Evolutionary conservation across 306 rosid species (phyloP).

Genomic region (Begonia fuchsioides): DNA sequence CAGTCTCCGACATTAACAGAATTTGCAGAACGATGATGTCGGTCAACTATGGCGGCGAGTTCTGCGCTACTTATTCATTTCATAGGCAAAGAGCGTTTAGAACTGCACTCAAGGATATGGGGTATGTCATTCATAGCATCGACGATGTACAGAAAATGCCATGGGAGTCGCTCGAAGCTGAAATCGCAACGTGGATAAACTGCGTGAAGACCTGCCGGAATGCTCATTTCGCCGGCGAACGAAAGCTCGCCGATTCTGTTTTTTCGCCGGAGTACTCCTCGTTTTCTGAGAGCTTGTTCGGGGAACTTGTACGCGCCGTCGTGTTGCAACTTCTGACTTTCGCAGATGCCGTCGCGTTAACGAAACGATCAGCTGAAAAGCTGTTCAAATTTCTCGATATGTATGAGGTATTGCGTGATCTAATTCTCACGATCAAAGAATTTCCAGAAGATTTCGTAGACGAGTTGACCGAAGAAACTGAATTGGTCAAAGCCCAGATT

Average conservation of each 20-base stretch:
- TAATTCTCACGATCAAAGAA: conserved; percentile 10
- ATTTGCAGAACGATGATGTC: conserved; percentile 24
- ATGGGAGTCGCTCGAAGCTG: conserved; percentile 36
- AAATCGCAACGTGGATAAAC: conserved; percentile 38
- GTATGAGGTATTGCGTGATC: conserved; percentile 39
- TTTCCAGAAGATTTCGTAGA: conserved; percentile 20
- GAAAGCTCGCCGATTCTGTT: conserved; percentile 18
- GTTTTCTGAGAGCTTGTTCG: conserved; percentile 14
- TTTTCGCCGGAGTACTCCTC: conserved; percentile 10
- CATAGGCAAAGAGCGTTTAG: conserved; percentile 30
- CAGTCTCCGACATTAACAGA: conserved; percentile 16
- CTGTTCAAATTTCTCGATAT: conserved; percentile 51
- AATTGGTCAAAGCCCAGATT: conserved; percentile 18
- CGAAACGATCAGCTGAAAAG: conserved; percentile 44
- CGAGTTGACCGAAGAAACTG: conserved; percentile 27
- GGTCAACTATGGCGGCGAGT: conserved; percentile 32
- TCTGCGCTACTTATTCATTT: conserved; percentile 29
- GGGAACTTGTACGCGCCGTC: conserved; percentile 26
- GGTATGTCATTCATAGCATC: conserved; percentile 40
- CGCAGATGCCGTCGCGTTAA: conserved; percentile 39
- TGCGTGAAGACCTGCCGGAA: conserved; percentile 19
- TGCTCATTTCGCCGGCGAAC: conserved; percentile 29
- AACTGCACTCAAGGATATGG: conserved; percentile 19
- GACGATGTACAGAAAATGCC: conserved; percentile 42
- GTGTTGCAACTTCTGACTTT: conserved; percentile 41